Evolutionary conservation across 192 early-diverging fungal species (phyloP).

Genomic region (Gryganskiella cystojenkinii): DNA sequence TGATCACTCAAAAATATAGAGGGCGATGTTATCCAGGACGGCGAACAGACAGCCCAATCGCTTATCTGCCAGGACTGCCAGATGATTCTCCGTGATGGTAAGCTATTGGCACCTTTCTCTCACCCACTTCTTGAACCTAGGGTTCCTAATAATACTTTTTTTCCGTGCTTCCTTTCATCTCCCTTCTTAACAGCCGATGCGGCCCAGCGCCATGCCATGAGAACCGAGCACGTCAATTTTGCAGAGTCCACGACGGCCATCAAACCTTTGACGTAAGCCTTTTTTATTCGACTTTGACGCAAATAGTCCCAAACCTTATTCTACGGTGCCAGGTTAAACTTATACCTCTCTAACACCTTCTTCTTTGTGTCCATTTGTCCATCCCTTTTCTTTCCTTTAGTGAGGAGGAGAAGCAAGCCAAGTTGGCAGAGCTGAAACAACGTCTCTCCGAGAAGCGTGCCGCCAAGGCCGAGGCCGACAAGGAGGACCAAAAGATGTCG

Average conservation of each 20-base stretch:
- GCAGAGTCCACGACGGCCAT: slow-evolving; percentile 79
- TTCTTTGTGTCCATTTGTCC: neutral
- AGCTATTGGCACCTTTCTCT: neutral
- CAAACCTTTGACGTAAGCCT: slow-evolving; percentile 71
- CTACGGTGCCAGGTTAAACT: no score
- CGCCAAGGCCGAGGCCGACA: slow-evolving; percentile 64
- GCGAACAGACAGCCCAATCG: slow-evolving; percentile 82
- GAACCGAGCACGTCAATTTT: slow-evolving; percentile 79
- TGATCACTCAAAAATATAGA: no score
- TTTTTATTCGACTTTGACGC: neutral
- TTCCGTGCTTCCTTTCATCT: slow-evolving; percentile 10
- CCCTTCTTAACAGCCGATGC: slow-evolving; percentile 58
- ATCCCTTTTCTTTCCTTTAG: neutral
- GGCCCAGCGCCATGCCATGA: slow-evolving; percentile 81
- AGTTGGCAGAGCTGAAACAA: slow-evolving; percentile 75
- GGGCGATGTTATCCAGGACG: slow-evolving; percentile 72
- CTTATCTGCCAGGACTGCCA: slow-evolving; percentile 87
- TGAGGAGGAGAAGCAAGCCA: slow-evolving; percentile 80
- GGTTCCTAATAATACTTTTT: neutral
- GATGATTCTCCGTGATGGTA: slow-evolving; percentile 81
- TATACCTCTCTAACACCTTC: neutral
- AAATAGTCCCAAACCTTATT: neutral
- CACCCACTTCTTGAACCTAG: neutral
- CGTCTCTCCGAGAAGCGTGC: slow-evolving; percentile 74
- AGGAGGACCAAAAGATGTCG: slow-evolving; percentile 73